A percentile compares a stretch with the other conserved stretches of the same genome.
Conservation (phyloP, 371 early-diverging fungal species). For the Syncephalis fuscata region DNA sequence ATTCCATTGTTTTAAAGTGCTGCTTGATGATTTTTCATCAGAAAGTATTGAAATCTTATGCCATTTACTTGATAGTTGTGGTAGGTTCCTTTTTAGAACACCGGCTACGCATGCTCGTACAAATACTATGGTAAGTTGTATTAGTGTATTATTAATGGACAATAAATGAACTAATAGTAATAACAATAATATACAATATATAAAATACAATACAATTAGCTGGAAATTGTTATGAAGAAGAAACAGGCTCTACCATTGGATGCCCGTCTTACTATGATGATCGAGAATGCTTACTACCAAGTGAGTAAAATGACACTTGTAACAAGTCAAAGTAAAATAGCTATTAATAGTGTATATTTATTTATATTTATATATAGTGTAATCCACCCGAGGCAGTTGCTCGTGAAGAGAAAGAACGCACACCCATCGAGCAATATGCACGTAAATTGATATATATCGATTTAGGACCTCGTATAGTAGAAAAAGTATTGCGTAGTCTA, state of each 20-base stretch:
- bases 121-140: constrained; percentile 29
- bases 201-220: constrained; percentile 7
- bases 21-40: constrained; percentile 64
- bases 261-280: constrained; percentile 62
- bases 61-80: constrained; percentile 75
- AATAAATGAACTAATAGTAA: not conserved
- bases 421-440: constrained; percentile 68
- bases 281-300: constrained; percentile 85
- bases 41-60: constrained; percentile 76
- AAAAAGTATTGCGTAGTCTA: constrained; percentile 50
- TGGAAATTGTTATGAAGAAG: constrained; percentile 82
- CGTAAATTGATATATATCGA: constrained; percentile 73
- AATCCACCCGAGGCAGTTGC: constrained; percentile 61
- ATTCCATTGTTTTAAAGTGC: constrained; percentile 64
- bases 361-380: constrained; percentile 20
- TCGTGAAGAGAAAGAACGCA: constrained; percentile 36
- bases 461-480: constrained; percentile 41
- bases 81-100: constrained; percentile 65
- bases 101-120: constrained; percentile 51
- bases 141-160: not conserved
- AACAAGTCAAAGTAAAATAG: no score
- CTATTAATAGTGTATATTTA: no score
- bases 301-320: no score
- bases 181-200: not conserved
- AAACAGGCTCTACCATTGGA: constrained; percentile 70